Base-by-base conservation (phyloP, 805 yeast species). In the Candida sanyiensis region DNA sequence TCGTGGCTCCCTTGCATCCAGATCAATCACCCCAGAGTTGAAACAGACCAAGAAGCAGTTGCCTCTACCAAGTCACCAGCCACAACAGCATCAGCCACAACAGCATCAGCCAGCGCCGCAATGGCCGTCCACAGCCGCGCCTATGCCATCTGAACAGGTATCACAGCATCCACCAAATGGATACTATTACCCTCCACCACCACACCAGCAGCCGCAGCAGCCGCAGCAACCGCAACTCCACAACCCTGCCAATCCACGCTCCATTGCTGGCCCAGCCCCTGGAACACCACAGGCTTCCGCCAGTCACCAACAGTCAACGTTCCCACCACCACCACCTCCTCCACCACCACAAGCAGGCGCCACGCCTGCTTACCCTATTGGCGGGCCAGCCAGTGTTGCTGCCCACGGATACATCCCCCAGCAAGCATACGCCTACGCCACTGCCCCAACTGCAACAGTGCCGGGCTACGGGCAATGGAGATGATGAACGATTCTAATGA, bases 351-450 rank as follows among this genome's bases (percentile, higher is more conserved):
- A 20, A 15, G 13, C 29, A 28, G 11, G 15, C 30, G 29, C 36
- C 6, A 35, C 33, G 28, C 35, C 25, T 8, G 29, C 37, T n/a
- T n/a, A n/a, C n/a, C n/a, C n/a, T n/a, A n/a, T n/a, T n/a, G n/a
- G n/a, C n/a, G n/a, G n/a, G n/a, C n/a, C n/a, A n/a, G n/a, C n/a
- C n/a, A n/a, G n/a, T n/a, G n/a, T n/a, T n/a, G 39, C 39, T n/a
- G 51, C 44, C 9, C n/a, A n/a, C n/a, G n/a, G n/a, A n/a, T 50
- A 24, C 44, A 49, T 33, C 34, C 58, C 50, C 15, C 58, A 57
- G 8, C 68, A 66, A 13, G 66, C 65, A 1, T 64, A 62, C 40
- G 54, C 62, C 7, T 66, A 64, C 44, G 25, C 37, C 7, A 35
- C 29, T 32, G 45, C 33, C 3, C 36, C 47, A 10, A 40, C 29